These are phyloP conservation scores for Salvia sclarea DNA, from an alignment of 305 asterid genomes.

Conservation along the genomic window DNA sequence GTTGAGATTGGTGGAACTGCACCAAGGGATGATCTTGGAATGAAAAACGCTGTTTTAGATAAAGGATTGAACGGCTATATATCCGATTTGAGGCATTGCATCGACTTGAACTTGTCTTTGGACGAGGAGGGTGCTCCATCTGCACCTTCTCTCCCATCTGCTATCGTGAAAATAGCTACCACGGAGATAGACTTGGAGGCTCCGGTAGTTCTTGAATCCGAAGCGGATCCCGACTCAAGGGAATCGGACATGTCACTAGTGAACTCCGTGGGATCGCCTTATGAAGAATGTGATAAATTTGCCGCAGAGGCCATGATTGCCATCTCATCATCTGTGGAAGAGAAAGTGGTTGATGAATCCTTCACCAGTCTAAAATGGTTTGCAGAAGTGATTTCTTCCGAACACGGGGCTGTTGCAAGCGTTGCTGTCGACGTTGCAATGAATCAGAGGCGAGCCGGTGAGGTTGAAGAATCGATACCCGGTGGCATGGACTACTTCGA, in stretches of 20 bases:
- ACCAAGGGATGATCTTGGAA: conserved; percentile 6
- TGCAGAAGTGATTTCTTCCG: conserved; percentile 50
- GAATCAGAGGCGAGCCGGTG: conserved; percentile 29
- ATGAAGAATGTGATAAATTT: conserved; percentile 43
- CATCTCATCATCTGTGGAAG: conserved; percentile 39
- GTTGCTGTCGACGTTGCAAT: neutral
- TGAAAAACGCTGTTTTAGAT: conserved; percentile 24
- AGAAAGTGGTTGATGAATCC: conserved; percentile 18
- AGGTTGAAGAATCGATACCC: conserved; percentile 42
- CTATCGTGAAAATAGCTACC: conserved; percentile 42
- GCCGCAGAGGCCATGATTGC: conserved; percentile 69
- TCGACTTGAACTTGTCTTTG: conserved; percentile 70
- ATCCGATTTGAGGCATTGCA: conserved; percentile 45
- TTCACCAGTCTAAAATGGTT: conserved; percentile 51
- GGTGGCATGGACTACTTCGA: conserved; percentile 70
- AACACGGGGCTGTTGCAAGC: conserved; percentile 10
- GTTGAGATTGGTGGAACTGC: neutral
- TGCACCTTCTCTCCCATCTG: conserved; percentile 40
- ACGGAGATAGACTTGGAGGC: conserved; percentile 62
- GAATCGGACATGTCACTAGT: conserved; percentile 2
- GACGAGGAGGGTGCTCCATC: conserved; percentile 52
- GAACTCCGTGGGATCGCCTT: conserved; percentile 14
- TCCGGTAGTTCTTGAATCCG: conserved; percentile 40
- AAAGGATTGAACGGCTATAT: conserved; percentile 27
- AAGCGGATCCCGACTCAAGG: conserved; percentile 17